phyloP scores from a whole-genome alignment of 1,284 basidiomycete species.

The Takashimella koratensis region DNA sequence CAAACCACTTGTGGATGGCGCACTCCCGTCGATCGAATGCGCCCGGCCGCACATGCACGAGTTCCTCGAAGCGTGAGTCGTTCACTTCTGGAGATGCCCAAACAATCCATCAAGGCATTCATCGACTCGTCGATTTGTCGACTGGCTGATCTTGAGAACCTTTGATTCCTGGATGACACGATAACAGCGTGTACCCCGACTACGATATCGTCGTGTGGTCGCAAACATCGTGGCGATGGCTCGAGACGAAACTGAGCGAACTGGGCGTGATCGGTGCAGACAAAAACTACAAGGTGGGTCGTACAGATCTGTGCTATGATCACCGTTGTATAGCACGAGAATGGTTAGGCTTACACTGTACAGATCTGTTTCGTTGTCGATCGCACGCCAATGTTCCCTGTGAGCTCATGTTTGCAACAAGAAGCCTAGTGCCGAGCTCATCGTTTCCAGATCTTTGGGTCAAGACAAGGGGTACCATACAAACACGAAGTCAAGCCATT shows the following conservation, averaged over 20 bases:
- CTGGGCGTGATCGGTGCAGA: constrained; percentile 72
- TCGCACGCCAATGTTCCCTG: constrained; percentile 83
- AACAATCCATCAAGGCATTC: too few relatives aligned
- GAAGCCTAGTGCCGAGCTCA: too few relatives aligned
- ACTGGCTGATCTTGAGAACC: not conserved
- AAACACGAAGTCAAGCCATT: constrained; percentile 64
- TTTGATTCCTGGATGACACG: not conserved
- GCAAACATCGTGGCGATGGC: constrained; percentile 81
- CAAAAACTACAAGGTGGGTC: constrained; percentile 63
- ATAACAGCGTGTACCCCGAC: constrained; percentile 61
- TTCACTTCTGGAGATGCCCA: too few relatives aligned
- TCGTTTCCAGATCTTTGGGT: constrained; percentile 60
- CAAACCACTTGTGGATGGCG: constrained; percentile 71
- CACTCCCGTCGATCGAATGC: constrained; percentile 71
- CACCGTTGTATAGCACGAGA: constrained; percentile 1
- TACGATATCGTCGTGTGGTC: constrained; percentile 86
- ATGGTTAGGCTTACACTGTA: constrained; percentile 3
- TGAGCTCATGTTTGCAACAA: constrained; percentile 37
- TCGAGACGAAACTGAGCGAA: constrained; percentile 85
- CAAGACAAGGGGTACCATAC: constrained; percentile 67
- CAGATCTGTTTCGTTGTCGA: constrained; percentile 62
- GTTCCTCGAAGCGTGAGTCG: constrained; percentile 56
- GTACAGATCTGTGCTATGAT: not conserved
- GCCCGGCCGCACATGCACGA: constrained; percentile 78
- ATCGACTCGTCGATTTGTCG: constrained; percentile 33